Evolutionary conservation across 768 basidiomycete species (phyloP).

Genomic region (Pulveroboletus frians): DNA sequence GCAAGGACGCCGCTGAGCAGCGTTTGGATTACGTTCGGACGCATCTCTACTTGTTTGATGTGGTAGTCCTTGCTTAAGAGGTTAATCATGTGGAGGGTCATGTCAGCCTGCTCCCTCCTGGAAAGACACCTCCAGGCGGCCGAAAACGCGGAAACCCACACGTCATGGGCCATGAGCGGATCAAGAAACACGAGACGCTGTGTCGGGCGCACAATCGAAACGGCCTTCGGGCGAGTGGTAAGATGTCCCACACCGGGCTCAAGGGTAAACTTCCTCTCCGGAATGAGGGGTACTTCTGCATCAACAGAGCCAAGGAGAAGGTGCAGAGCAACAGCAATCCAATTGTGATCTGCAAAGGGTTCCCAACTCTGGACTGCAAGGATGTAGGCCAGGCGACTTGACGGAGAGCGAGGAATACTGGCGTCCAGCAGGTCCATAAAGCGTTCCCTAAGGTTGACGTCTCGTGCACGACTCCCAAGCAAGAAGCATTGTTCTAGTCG

Average conservation of each 20-base stretch:
- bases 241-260: slow-evolving; percentile 30
- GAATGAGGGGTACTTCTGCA: slow-evolving; percentile 37
- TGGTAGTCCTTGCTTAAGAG: slow-evolving; percentile 93
- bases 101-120: slow-evolving; percentile 81
- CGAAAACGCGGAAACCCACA: slow-evolving; percentile 86
- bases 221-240: slow-evolving; percentile 43
- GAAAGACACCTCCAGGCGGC: slow-evolving; percentile 82
- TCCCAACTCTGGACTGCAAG: slow-evolving; percentile 96
- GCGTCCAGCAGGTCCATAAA: slow-evolving; percentile 90
- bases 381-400: slow-evolving; percentile 81
- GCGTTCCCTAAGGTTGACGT: slow-evolving; percentile 68
- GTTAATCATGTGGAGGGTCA: slow-evolving; percentile 84
- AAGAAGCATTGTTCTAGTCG: slow-evolving; percentile 92
- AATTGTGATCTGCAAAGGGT: slow-evolving; percentile 82
- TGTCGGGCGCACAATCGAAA: slow-evolving; percentile 63
- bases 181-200: slow-evolving; percentile 83
- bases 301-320: slow-evolving; percentile 77
- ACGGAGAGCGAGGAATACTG: slow-evolving; percentile 79
- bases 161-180: slow-evolving; percentile 66
- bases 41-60: slow-evolving; percentile 77
- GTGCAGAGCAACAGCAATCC: slow-evolving; percentile 89
- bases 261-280: slow-evolving; percentile 37
- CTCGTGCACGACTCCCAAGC: slow-evolving; percentile 82
- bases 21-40: slow-evolving; percentile 90
- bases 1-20: slow-evolving; percentile 78